Evolutionary conservation across 164 flowering plant species (phyloP).

Genomic region (Annona squamosa): DNA sequence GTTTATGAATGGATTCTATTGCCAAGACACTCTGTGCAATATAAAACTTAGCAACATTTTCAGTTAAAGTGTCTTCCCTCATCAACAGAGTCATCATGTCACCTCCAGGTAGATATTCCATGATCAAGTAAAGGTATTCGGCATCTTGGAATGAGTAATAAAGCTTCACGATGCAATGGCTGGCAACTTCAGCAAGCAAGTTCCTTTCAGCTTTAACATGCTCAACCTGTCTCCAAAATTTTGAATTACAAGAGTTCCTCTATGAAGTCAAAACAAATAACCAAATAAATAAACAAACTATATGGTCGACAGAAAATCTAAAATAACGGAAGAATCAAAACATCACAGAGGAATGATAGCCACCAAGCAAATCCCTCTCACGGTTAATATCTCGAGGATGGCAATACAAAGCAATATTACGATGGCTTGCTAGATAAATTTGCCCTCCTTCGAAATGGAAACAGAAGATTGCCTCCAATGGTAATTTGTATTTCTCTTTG

Average conservation of each 20-base stretch:
- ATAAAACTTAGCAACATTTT: constrained; percentile 87
- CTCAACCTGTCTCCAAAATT: constrained; percentile 53
- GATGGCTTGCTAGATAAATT: too few relatives aligned
- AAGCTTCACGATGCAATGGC: constrained; percentile 87
- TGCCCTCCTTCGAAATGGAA: too few relatives aligned
- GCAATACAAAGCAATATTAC: too few relatives aligned
- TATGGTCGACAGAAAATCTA: background rate
- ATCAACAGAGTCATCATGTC: constrained; percentile 97
- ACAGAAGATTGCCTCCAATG: too few relatives aligned
- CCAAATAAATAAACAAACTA: background rate
- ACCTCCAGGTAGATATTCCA: constrained; percentile 99
- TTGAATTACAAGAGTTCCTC: too few relatives aligned
- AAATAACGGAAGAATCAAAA: background rate
- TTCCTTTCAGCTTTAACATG: constrained; percentile 97
- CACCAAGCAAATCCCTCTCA: too few relatives aligned
- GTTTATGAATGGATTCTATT: constrained; percentile 91
- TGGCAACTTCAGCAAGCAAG: constrained; percentile 94
- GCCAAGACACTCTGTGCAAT: constrained; percentile 92
- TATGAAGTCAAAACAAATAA: background rate
- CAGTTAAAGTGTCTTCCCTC: constrained; percentile 93
- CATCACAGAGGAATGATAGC: background rate
- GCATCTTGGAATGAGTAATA: constrained; percentile 95
- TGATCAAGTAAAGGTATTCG: constrained; percentile 78
- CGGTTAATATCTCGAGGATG: too few relatives aligned
- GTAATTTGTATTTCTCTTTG: too few relatives aligned